phyloP scores from a whole-genome alignment of 257 asterid species.

The Eucommia ulmoides region DNA sequence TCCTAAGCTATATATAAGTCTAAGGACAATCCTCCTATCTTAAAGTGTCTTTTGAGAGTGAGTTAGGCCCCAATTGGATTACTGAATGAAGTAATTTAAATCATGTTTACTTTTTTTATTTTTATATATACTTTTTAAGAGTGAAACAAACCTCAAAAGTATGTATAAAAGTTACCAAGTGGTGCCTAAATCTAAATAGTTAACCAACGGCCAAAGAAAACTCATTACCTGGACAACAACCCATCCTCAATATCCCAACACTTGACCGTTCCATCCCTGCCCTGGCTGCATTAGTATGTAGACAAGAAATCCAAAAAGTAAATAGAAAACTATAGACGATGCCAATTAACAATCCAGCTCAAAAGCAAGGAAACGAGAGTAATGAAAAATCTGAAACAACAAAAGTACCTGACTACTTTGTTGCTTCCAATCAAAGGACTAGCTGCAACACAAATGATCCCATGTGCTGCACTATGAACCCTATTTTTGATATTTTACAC shows the following conservation, averaged over 20 bases:
- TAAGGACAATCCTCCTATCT: too few species aligned
- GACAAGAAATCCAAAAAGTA: conserved; percentile 6
- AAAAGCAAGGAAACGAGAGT: neutral
- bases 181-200: too few species aligned
- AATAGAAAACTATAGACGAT: conserved; percentile 1
- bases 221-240: conserved; percentile 38
- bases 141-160: too few species aligned
- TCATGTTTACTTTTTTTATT: too few species aligned
- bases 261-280: conserved; percentile 84
- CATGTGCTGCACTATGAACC: conserved; percentile 92
- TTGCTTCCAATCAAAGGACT: conserved; percentile 37
- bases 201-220: too few species aligned
- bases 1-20: too few species aligned
- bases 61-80: too few species aligned
- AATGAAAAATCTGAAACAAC: too few species aligned
- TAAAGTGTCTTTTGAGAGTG: too few species aligned
- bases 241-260: conserved; percentile 79
- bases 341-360: neutral
- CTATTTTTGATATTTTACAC: conserved; percentile 8
- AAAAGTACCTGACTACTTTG: conserved; percentile 40
- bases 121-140: too few species aligned
- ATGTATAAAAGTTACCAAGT: too few species aligned
- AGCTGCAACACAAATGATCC: conserved; percentile 52
- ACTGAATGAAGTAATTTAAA: too few species aligned
- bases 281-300: conserved; percentile 34